A percentile compares a stretch with the other conserved stretches of the same genome.
phyloP scores from a whole-genome alignment of 2,329 filamentous ascomycete genomes.

The Alternaria burnsii region DNA sequence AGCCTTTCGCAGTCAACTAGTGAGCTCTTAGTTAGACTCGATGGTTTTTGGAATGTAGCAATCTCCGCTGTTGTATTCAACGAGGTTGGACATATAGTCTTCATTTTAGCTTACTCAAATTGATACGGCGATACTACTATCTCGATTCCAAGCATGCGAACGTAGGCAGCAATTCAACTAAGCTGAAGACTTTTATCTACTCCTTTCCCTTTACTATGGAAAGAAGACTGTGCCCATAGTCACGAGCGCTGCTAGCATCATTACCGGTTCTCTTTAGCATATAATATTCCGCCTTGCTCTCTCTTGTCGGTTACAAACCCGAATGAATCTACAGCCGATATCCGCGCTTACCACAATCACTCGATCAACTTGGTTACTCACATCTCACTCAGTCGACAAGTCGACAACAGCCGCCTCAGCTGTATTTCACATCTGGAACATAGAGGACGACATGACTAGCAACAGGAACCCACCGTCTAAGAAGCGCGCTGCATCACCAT shows the following conservation, averaged over 20 bases:
- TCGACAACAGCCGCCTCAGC: neutral
- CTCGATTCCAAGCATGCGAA: too few relatives aligned
- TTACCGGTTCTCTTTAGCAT: neutral
- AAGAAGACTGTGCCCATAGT: neutral
- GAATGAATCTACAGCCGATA: neutral
- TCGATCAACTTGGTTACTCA: neutral
- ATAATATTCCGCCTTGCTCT: neutral
- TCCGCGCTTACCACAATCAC: neutral
- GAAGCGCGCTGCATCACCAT: neutral
- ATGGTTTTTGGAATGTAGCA: too few relatives aligned
- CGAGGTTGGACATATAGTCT: too few relatives aligned
- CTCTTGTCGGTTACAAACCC: neutral
- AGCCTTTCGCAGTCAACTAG: neutral
- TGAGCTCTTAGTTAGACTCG: too few relatives aligned
- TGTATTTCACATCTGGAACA: neutral
- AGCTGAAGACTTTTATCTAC: neutral
- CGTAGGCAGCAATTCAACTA: neutral
- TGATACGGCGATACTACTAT: too few relatives aligned
- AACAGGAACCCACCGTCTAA: neutral
- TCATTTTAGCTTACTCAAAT: too few relatives aligned
- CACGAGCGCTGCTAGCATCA: neutral
- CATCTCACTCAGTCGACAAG: neutral
- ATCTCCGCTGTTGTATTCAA: too few relatives aligned
- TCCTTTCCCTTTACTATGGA: neutral
- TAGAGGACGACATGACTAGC: neutral